Evolutionary conservation across 495 filamentous ascomycete genomes (phyloP).

Genomic region (Penicillium manginii): DNA sequence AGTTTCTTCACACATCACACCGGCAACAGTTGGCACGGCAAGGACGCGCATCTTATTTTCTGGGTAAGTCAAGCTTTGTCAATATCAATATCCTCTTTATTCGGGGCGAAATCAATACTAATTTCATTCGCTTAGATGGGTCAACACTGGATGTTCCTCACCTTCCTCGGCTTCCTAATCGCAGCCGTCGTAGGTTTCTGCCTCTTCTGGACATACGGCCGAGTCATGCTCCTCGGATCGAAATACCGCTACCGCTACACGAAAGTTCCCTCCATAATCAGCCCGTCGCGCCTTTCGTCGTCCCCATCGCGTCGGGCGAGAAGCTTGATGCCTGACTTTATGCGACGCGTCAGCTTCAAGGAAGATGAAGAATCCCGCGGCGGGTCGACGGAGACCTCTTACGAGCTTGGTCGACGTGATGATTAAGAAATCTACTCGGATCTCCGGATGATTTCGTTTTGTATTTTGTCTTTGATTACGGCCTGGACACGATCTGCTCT

Average conservation of each 20-base stretch:
- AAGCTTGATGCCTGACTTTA: constrained; percentile 40
- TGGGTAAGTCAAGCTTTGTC: constrained; percentile 54
- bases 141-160: constrained; percentile 74
- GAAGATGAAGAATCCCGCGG: constrained; percentile 46
- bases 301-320: constrained; percentile 43
- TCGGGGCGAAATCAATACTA: neutral
- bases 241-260: constrained; percentile 50
- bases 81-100: neutral
- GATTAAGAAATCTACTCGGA: constrained; percentile 31
- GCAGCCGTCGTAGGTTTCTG: constrained; percentile 59
- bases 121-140: constrained; percentile 57
- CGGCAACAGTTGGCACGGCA: constrained; percentile 77
- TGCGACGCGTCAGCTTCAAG: constrained; percentile 50
- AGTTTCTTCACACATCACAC: constrained; percentile 78
- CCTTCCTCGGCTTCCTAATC: constrained; percentile 62
- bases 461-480: constrained; percentile 33
- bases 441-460: constrained; percentile 9
- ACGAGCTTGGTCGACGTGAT: constrained; percentile 45
- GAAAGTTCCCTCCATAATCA: constrained; percentile 37
- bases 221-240: constrained; percentile 49
- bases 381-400: constrained; percentile 43
- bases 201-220: constrained; percentile 60
- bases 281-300: constrained; percentile 30
- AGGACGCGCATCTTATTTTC: constrained; percentile 76
- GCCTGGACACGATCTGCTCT: constrained; percentile 30